Base-by-base conservation (phyloP, 345 rosid genomes). In the Ricinus communis region DNA sequence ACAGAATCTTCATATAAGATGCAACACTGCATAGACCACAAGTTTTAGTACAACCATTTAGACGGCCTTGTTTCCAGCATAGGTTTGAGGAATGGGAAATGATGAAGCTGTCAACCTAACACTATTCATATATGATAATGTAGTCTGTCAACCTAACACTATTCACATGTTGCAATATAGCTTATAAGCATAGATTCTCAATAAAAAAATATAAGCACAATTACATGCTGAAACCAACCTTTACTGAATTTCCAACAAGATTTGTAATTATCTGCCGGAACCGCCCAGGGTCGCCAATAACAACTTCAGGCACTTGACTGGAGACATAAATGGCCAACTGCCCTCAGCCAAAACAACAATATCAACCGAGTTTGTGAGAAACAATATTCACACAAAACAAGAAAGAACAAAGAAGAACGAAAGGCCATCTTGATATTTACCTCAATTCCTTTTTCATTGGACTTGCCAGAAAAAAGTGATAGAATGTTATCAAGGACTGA, bases 231-330 rank as follows among this genome's bases (percentile, higher is more conserved):
- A 66, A 27, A 73, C 85, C 41, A 71, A 90, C 99, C 93, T 95
- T 95, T 59, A 92, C 83, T 55, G 97, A 92, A 82, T 95, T 95
- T 70, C 99, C 97, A 63, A 95, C 97, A 47, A 95, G 96, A 79
- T 95, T 95, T 25, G 92, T 87, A 51, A 95, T 87, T 73, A 95
- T 95, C 82, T 95, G 97, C 73, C 88, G 76, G 75, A 95, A 87
- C 57, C 97, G 90, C 59, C 85, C 85, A 19, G 97, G 92, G 75
- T 95, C 99, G 59, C 99, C 99, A 66, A 85, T 77, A 15, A 95
- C 87, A 71, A 87, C 84, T 70, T 88, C 87, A 66, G 99, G 96
- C 71, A 95, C 92, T 62, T 80, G 82, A 58, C 87, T 74, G 16
- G 97, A 92, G 69, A 92, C 97, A 79, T 90, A 92, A 67, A 89